Evolutionary conservation across 129 eudicot species (phyloP).

Genomic region (Ambrosia trifida): DNA sequence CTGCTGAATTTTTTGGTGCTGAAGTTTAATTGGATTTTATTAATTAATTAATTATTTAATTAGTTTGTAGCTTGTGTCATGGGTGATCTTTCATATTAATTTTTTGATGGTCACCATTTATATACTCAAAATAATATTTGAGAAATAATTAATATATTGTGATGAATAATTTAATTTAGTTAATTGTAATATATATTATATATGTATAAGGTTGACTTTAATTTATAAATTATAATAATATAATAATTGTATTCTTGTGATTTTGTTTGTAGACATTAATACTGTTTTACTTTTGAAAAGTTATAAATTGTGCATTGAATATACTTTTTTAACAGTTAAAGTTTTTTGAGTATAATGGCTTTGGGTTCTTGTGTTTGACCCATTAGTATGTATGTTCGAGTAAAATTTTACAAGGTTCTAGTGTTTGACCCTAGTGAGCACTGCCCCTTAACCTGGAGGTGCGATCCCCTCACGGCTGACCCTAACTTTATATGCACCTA

Average conservation of each 20-base stretch:
- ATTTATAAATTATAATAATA: no score
- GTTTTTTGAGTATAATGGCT: no score
- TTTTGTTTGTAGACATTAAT: not conserved
- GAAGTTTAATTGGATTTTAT: not conserved
- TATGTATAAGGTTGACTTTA: not conserved
- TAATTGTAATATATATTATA: not conserved
- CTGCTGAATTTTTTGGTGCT: constrained; percentile 44
- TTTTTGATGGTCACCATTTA: constrained; percentile 25
- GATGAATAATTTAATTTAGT: not conserved
- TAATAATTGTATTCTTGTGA: not conserved
- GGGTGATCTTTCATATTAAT: constrained; percentile 26
- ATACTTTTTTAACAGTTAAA: no score
- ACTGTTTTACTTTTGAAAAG: not conserved
- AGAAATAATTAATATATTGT: not conserved
- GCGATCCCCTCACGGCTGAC: no score
- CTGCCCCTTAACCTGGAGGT: no score
- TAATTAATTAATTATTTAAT: not conserved
- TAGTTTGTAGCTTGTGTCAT: constrained; percentile 14
- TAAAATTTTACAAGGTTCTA: no score
- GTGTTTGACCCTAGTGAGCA: no score
- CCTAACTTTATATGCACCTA: no score
- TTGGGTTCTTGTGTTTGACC: no score
- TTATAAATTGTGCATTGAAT: not conserved
- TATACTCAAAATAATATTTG: not conserved
- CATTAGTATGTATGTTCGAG: no score